phyloP scores from a whole-genome alignment of 768 basidiomycete species.

The Boletus tomentosulus region DNA sequence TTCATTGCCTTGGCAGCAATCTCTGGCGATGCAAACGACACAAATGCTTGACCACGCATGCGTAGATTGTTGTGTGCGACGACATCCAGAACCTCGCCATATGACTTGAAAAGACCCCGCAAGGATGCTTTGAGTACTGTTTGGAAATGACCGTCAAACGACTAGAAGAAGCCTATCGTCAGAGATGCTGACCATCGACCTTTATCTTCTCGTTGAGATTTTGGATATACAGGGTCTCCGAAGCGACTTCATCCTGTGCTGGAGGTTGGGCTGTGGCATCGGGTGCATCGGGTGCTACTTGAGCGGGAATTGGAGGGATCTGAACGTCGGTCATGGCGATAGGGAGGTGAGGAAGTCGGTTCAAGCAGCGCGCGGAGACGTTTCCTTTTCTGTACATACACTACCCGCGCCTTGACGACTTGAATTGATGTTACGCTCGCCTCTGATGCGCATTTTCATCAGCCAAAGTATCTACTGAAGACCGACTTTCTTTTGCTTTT shows the following conservation, averaged over 20 bases:
- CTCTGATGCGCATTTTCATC: background rate
- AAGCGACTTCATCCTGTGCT: constrained; percentile 44
- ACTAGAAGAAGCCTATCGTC: constrained; percentile 3
- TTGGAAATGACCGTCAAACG: constrained; percentile 6
- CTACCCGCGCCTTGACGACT: background rate
- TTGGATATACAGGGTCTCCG: constrained; percentile 93
- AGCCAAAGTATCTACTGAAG: background rate
- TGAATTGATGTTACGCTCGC: background rate
- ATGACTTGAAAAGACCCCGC: constrained; percentile 85
- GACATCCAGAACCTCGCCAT: constrained; percentile 92
- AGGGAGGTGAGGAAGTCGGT: background rate
- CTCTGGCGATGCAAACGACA: constrained; percentile 82
- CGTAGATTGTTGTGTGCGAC: constrained; percentile 91
- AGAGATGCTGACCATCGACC: constrained; percentile 50
- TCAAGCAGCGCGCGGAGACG: no score
- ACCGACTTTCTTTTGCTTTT: background rate
- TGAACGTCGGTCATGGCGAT: constrained; percentile 37
- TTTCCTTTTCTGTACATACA: constrained; percentile 16
- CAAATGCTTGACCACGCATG: constrained; percentile 98
- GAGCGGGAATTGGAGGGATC: constrained; percentile 29
- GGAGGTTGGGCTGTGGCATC: constrained; percentile 14
- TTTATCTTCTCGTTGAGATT: constrained; percentile 96
- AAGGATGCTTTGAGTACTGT: constrained; percentile 86
- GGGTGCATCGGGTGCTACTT: constrained; percentile 18
- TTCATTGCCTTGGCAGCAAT: constrained; percentile 83